These are phyloP conservation scores for Fomitopsis pinicola DNA, from an alignment of 1,284 basidiomycete genomes.

Conservation along the genomic window DNA sequence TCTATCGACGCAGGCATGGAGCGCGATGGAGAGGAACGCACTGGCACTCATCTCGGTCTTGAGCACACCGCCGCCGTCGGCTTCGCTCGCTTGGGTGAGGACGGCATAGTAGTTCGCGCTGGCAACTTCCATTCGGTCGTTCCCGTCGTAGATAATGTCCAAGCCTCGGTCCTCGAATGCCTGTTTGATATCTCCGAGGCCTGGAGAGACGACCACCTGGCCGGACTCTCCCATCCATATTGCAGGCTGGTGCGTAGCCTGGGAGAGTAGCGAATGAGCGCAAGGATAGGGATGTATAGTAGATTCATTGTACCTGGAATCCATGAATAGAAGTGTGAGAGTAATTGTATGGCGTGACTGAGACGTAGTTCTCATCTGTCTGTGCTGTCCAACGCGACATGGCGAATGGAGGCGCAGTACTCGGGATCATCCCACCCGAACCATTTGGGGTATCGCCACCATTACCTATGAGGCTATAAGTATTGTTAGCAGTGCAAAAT, in stretches of 20 bases:
- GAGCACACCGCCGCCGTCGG: constrained; percentile 38
- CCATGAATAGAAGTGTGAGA: constrained; percentile 63
- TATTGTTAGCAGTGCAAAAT: neutral
- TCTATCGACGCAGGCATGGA: neutral
- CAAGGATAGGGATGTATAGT: neutral
- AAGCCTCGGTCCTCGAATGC: constrained; percentile 62
- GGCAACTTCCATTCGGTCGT: constrained; percentile 41
- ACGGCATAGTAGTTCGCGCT: constrained; percentile 69
- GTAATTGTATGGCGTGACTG: constrained; percentile 75
- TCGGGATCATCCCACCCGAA: constrained; percentile 68
- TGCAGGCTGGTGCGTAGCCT: constrained; percentile 76
- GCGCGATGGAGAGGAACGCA: constrained; percentile 30
- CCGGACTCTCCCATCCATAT: constrained; percentile 91
- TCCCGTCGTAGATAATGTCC: constrained; percentile 45
- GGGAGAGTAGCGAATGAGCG: neutral
- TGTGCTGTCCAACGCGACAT: constrained; percentile 82
- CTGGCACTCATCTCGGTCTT: constrained; percentile 68
- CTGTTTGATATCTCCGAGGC: constrained; percentile 46
- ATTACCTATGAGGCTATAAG: constrained; percentile 57
- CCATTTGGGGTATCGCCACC: constrained; percentile 67
- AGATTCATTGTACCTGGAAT: constrained; percentile 39
- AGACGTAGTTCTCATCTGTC: constrained; percentile 70
- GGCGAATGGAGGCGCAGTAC: constrained; percentile 72
- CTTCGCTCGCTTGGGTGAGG: constrained; percentile 44
- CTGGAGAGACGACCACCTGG: constrained; percentile 60